Evolutionary conservation across 2,329 filamentous ascomycete genomes (phyloP).

Genomic region (Cytospora piceae): DNA sequence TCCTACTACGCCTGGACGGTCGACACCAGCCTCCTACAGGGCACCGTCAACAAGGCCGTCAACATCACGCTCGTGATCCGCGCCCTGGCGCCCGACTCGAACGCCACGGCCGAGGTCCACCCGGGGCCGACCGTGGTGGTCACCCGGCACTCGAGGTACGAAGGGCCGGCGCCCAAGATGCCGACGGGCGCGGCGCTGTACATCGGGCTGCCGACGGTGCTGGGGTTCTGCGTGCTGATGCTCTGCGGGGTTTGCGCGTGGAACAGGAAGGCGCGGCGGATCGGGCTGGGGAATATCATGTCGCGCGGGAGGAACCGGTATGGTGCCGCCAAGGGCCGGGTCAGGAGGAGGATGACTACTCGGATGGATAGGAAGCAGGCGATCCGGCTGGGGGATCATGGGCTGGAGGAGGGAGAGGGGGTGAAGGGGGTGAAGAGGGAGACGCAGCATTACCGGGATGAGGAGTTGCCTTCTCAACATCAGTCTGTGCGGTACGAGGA

Average conservation of each 20-base stretch:
- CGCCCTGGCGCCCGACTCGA: slow-evolving; percentile 40
- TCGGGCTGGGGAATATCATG: slow-evolving; percentile 58
- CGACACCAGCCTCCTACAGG: slow-evolving; percentile 40
- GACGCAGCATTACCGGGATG: slow-evolving; percentile 33
- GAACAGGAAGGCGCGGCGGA: slow-evolving; percentile 55
- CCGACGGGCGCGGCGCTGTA: slow-evolving; percentile 49
- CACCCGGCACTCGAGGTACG: slow-evolving; percentile 41
- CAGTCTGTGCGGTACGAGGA: background rate
- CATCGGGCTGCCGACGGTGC: slow-evolving; percentile 56
- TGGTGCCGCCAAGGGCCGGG: slow-evolving; percentile 43
- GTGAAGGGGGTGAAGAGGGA: slow-evolving; percentile 32
- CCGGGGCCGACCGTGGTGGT: slow-evolving; percentile 48
- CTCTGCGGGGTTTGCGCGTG: slow-evolving; percentile 61
- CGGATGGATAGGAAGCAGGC: slow-evolving; percentile 40
- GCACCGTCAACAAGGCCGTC: slow-evolving; percentile 39
- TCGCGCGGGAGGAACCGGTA: slow-evolving; percentile 49
- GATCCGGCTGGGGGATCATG: slow-evolving; percentile 50
- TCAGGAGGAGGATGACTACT: slow-evolving; percentile 40
- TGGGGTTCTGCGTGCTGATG: slow-evolving; percentile 52
- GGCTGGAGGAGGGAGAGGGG: slow-evolving; percentile 32
- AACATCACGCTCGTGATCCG: slow-evolving; percentile 56
- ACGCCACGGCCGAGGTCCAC: slow-evolving; percentile 17
- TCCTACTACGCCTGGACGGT: slow-evolving; percentile 55
- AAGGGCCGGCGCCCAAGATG: slow-evolving; percentile 38
- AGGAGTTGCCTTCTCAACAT: background rate